These are phyloP conservation scores for Diutina sp. DNA, from an alignment of 1,139 yeast genomes.

Conservation along the genomic window DNA sequence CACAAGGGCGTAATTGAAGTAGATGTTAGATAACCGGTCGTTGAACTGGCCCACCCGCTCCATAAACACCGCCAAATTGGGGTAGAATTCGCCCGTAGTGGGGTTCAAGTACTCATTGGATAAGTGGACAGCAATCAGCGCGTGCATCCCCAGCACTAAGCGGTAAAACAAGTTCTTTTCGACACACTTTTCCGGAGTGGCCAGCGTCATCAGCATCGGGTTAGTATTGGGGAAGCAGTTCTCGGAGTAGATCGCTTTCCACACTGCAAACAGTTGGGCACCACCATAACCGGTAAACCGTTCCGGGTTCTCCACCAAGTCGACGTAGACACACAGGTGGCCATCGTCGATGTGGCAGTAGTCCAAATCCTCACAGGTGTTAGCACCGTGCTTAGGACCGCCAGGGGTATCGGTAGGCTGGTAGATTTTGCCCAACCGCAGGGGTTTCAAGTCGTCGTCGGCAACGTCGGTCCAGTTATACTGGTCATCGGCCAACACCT, in stretches of 20 bases:
- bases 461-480: constrained; percentile 50
- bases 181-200: constrained; percentile 43
- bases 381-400: constrained; percentile 12
- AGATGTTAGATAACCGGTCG: constrained; percentile 80
- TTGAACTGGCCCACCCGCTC: constrained; percentile 81
- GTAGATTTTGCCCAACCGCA: constrained; percentile 45
- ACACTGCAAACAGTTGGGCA: constrained; percentile 77
- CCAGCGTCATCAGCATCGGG: constrained; percentile 23
- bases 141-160: constrained; percentile 86
- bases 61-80: constrained; percentile 74
- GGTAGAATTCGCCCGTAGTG: constrained; percentile 49
- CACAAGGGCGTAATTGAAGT: constrained; percentile 84
- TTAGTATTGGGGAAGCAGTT: constrained; percentile 64
- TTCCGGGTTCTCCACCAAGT: constrained; percentile 82
- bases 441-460: constrained; percentile 60
- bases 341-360: constrained; percentile 55
- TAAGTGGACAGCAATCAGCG: constrained; percentile 88
- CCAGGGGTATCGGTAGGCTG: constrained; percentile 8
- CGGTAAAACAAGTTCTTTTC: constrained; percentile 86
- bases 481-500: constrained; percentile 34
- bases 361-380: constrained; percentile 26
- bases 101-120: constrained; percentile 75
- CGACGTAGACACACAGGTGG: constrained; percentile 57
- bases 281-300: constrained; percentile 96
- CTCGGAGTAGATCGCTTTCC: constrained; percentile 88